Base-by-base conservation (phyloP, 1,139 yeast genomes). In the Candida tropicalis region DNA sequence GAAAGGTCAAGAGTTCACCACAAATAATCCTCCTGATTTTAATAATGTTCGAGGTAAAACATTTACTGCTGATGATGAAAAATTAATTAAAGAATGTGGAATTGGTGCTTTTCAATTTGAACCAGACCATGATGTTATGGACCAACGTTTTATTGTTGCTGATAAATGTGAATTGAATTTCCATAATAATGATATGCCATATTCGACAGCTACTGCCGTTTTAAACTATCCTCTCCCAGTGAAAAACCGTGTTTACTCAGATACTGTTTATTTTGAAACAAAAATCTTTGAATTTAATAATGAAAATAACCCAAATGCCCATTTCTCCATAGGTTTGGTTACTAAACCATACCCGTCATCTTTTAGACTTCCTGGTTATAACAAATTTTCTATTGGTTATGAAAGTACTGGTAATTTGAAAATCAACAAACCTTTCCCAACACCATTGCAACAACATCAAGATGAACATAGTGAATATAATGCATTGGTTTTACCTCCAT, bases 291-390 rank as follows among this genome's bases (percentile, higher is more conserved):
- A 79, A 47, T 74, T 69, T 43, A 61, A 51, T 40, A 62, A 55
- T 53, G 40, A 48, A 7, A 38, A 59, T 11, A 64, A 56, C 25
- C 67, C 72, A 11, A 78, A 88, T 16, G 62, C 73, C 58, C 78
- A 73, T 52, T 73, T 90, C 18, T 73, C 90, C 20, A 76, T 93
- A 35, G 99, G 99, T 0, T 69, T 91, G 25, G 80, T 87, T 10
- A 86, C 97, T 0, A 86, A 84, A 56, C 97, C 98, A 1, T 90
- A 90, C 59, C 98, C 99, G 1, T 51, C 60, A 13, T 70, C 82
- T 40, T 93, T 90, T 62, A 73, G 96, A 52, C 71, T 90, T 29
- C 99, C 99, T 0, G 98, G 98, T 0, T 77, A 78, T 57, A 83
- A 86, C 54, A 79, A 82, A 42, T 88, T 85, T 60, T 87, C 96